Evolutionary conservation across 352 stramenopile species (phyloP), one percentile per base, ranked within the genome.

Genomic region (Pythium monospermum): DNA sequence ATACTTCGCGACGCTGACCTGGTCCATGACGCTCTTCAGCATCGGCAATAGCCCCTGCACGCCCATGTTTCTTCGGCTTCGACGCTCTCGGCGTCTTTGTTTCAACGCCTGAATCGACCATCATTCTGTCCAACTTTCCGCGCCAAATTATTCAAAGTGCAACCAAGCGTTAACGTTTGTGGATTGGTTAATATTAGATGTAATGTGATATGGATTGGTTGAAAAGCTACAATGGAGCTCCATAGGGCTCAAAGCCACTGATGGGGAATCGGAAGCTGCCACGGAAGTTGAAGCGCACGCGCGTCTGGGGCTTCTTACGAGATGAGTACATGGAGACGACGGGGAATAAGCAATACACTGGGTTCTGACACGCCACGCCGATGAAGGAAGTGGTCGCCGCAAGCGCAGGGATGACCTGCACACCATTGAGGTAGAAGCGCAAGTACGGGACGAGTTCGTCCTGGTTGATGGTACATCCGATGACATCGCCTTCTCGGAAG

Each of bases 1-100:
- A 57, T 87, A 94, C 66, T 91, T 90, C 44, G 69, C 62, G 18
- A 95, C 64, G 66, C 92, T 76, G 35, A 86, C 72, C 39, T 84
- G 61, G 50, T 85, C 69, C 42, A 70, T 82, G 52, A 88, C 75
- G 61, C 79, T 87, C 68, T 87, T 83, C 27, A 94, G 83, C 66
- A 76, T 70, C 40, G 68, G 68, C 44, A 77, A 37, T 21, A 77
- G 54, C 25, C 63, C 66, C 28, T 61, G 49, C 45, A 77, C 67
- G 15, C 68, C 68, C 68, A 77, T 77, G 18, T 8, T 12, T 26
- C 28, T 11, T 12, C 50, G 6, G 16, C 30, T 49, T 25, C 39
- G n/a, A n/a, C n/a, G n/a, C 25, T n/a, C 13, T 53, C 35, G 16
- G 32, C 27, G 18, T 57, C 31, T 43, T 42, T 18, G 25, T 46